These are phyloP conservation scores for Pascua guehoae DNA, from an alignment of 1,284 basidiomycete species.

Conservation along the genomic window DNA sequence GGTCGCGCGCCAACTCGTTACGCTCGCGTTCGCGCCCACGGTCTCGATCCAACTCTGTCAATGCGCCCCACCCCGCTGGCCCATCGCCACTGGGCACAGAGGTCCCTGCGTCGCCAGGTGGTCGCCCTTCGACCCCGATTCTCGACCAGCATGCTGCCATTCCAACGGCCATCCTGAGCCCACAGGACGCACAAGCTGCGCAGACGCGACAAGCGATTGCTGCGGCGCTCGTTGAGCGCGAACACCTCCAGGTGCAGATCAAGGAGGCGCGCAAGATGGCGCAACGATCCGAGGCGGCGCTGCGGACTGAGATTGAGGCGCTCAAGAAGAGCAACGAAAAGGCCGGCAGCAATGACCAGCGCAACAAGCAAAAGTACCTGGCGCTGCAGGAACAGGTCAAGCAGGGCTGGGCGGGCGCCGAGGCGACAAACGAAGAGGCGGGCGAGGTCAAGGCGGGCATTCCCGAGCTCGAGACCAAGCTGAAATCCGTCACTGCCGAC, in stretches of 20 bases:
- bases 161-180: slow-evolving; percentile 35
- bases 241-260: slow-evolving; percentile 43
- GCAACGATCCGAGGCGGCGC: slow-evolving; percentile 45
- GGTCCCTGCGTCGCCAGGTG: slow-evolving; percentile 9
- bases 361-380: slow-evolving; percentile 47
- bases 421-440: slow-evolving; percentile 40
- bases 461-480: slow-evolving; percentile 30
- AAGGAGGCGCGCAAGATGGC: slow-evolving; percentile 47
- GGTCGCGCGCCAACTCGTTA: slow-evolving; percentile 46
- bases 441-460: slow-evolving; percentile 32
- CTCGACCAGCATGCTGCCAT: slow-evolving; percentile 17
- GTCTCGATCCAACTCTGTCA: slow-evolving; percentile 46
- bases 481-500: slow-evolving; percentile 26
- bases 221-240: slow-evolving; percentile 42
- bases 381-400: slow-evolving; percentile 50
- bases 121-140: slow-evolving; percentile 6
- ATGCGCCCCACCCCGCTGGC: slow-evolving; percentile 19
- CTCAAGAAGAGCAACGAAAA: slow-evolving; percentile 48
- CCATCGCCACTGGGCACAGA: slow-evolving; percentile 14
- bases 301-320: slow-evolving; percentile 46
- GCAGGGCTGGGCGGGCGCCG: slow-evolving; percentile 46
- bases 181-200: slow-evolving; percentile 40
- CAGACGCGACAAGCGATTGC: slow-evolving; percentile 44
- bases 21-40: slow-evolving; percentile 43
- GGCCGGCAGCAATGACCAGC: slow-evolving; percentile 43